Percentiles rank a stretch among this genome's conserved stretches.
phyloP scores from a whole-genome alignment of 1,284 basidiomycete species.

The Anthracocystis walkeri region DNA sequence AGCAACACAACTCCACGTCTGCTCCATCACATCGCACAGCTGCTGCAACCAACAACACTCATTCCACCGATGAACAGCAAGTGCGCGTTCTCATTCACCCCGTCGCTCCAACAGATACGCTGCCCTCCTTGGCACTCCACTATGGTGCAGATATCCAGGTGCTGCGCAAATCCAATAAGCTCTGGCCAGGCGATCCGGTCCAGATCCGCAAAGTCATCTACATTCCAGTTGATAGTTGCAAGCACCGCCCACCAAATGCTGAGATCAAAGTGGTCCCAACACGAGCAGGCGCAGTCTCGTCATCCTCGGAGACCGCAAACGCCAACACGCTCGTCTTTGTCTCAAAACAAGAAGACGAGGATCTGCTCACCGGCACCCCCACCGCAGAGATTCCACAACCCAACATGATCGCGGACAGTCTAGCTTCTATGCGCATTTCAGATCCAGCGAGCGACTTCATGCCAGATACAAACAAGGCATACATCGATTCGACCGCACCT shows the following conservation, averaged over 20 bases:
- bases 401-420: constrained; percentile 15
- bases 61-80: constrained; percentile 7
- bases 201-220: constrained; percentile 65
- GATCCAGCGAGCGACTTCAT: constrained; percentile 45
- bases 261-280: constrained; percentile 40
- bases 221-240: constrained; percentile 65
- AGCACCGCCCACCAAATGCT: constrained; percentile 54
- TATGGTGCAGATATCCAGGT: constrained; percentile 64
- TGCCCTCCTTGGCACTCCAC: constrained; percentile 59
- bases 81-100: constrained; percentile 64
- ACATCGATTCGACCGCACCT: constrained; percentile 21
- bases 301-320: not conserved
- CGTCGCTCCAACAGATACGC: constrained; percentile 58
- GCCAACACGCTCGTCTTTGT: constrained; percentile 39
- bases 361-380: constrained; percentile 30
- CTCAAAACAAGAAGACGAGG: constrained; percentile 35
- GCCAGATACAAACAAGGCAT: constrained; percentile 54
- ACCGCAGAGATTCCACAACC: constrained; percentile 21
- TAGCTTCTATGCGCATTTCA: constrained; percentile 20
- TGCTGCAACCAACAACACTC: not conserved
- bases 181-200: constrained; percentile 66
- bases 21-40: not conserved
- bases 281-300: constrained; percentile 24
- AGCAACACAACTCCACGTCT: constrained; percentile 3
- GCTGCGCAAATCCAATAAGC: constrained; percentile 62